Evolutionary conservation across 441 rosid species (phyloP).

Genomic region (Adansonia grandidieri): DNA sequence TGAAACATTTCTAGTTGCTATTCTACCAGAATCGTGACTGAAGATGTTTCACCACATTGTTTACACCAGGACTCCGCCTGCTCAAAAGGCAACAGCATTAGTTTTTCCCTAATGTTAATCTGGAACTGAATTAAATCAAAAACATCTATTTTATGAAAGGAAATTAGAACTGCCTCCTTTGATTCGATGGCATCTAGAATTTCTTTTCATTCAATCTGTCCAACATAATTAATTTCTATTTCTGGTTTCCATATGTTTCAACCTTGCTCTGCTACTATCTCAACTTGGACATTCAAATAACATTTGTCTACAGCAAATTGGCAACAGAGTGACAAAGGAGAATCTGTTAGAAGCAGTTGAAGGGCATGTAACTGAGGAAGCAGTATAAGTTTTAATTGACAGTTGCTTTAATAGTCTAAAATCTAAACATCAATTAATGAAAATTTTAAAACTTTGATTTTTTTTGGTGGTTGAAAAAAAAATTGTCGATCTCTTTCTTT

Average conservation of each 20-base stretch:
- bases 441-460: neutral
- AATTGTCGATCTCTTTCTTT: neutral
- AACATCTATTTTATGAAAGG: neutral
- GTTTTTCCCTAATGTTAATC: too few relatives aligned
- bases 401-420: neutral
- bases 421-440: neutral
- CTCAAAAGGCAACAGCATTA: too few relatives aligned
- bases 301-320: neutral
- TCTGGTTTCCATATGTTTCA: neutral
- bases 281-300: neutral
- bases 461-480: too few relatives aligned
- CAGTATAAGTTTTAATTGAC: conserved; percentile 44
- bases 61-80: too few relatives aligned
- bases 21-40: too few relatives aligned
- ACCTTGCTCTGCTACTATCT: neutral
- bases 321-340: conserved; percentile 49
- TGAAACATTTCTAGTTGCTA: too few relatives aligned
- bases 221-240: too few relatives aligned
- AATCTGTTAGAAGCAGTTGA: conserved; percentile 60
- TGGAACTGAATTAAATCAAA: neutral
- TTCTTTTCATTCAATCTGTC: neutral
- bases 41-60: too few relatives aligned
- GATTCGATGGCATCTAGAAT: neutral
- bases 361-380: conserved; percentile 53
- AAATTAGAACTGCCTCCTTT: neutral